Conservation (phyloP, 169 alveolate species). For the Plasmodium malariae region DNA sequence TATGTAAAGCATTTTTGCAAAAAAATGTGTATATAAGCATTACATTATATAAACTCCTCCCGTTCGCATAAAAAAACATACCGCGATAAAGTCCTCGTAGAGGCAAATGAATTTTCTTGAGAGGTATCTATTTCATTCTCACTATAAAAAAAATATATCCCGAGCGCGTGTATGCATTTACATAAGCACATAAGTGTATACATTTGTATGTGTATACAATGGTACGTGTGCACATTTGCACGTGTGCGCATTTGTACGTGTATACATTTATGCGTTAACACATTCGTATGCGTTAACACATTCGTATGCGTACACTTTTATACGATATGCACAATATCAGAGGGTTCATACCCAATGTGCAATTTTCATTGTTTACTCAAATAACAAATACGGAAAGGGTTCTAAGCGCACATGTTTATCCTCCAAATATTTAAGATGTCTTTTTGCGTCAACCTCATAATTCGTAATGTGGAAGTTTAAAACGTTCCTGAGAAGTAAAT, state of each 20-base stretch:
- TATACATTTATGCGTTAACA: background rate
- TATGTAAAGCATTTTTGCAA: too few relatives aligned
- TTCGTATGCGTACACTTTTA: background rate
- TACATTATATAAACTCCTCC: too few relatives aligned
- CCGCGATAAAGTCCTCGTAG: slow-evolving; percentile 74
- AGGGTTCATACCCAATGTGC: too few relatives aligned
- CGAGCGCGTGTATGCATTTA: background rate
- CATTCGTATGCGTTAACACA: background rate
- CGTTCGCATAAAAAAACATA: slow-evolving; percentile 5
- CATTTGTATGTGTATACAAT: background rate
- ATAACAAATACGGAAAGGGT: slow-evolving; percentile 47
- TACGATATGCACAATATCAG: too few relatives aligned
- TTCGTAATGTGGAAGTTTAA: slow-evolving; percentile 58
- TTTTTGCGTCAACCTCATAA: slow-evolving; percentile 42
- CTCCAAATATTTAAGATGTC: slow-evolving; percentile 32
- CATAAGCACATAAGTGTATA: background rate
- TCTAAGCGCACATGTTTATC: slow-evolving; percentile 8
- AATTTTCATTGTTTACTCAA: slow-evolving; percentile 26
- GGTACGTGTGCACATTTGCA: background rate
- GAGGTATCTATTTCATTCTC: slow-evolving; percentile 68
- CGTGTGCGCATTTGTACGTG: background rate
- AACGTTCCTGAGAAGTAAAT: slow-evolving; percentile 25
- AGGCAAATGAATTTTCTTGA: slow-evolving; percentile 74
- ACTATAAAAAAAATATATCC: slow-evolving; percentile 9
- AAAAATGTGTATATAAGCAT: too few relatives aligned